These are phyloP conservation scores for Plasmopara halstedii DNA, from an alignment of 352 stramenopile genomes.

Conservation along the genomic window DNA sequence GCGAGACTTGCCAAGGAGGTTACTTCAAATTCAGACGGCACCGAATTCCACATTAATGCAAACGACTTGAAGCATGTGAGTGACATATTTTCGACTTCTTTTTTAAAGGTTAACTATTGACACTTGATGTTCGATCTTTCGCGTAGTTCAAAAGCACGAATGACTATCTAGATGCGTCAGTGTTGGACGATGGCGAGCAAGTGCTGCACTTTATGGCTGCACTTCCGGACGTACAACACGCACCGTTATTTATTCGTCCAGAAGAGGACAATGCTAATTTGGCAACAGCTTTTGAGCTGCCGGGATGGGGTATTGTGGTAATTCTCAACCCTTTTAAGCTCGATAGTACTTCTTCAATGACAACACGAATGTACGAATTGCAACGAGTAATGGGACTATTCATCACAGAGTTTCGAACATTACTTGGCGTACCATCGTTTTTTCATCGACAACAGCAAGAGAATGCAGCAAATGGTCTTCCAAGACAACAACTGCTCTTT, in stretches of 20 bases:
- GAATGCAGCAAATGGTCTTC: background rate
- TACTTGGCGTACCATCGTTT: conserved; percentile 58
- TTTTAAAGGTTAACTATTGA: too few species aligned
- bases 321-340: conserved; percentile 39
- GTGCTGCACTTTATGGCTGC: conserved; percentile 74
- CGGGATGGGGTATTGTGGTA: conserved; percentile 53
- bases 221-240: conserved; percentile 36
- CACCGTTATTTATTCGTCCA: conserved; percentile 47
- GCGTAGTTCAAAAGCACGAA: conserved; percentile 80
- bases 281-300: conserved; percentile 62
- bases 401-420: conserved; percentile 47
- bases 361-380: conserved; percentile 18
- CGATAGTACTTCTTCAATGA: background rate
- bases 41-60: conserved; percentile 35
- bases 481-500: conserved; percentile 25
- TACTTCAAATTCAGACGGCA: conserved; percentile 19
- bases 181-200: conserved; percentile 65
- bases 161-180: conserved; percentile 54
- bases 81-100: too few species aligned
- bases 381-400: conserved; percentile 67
- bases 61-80: conserved; percentile 66
- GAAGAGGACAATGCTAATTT: conserved; percentile 6
- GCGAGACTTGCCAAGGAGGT: conserved; percentile 54
- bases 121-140: too few species aligned
- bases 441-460: conserved; percentile 28